Evolutionary conservation across 371 early-diverging fungal genomes (phyloP).

Genomic region (Parasitella parasitica): DNA sequence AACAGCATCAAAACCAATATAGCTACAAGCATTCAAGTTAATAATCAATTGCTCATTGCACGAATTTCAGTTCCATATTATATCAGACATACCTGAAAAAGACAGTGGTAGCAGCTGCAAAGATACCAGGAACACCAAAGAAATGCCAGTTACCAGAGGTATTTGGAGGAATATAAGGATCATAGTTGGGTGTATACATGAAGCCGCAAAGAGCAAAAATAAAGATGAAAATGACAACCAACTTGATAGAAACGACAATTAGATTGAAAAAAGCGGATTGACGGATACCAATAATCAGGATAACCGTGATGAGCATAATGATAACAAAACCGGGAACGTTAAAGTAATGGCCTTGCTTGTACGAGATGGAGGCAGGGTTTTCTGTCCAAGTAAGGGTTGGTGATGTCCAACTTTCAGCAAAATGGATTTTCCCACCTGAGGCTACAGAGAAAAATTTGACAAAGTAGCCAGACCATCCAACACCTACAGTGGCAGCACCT

Average conservation of each 20-base stretch:
- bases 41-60: too few relatives aligned
- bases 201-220: conserved; percentile 67
- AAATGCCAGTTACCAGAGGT: conserved; percentile 45
- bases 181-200: conserved; percentile 69
- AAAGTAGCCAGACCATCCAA: conserved; percentile 82
- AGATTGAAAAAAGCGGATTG: conserved; percentile 74
- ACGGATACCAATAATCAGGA: conserved; percentile 67
- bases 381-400: conserved; percentile 67
- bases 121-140: conserved; percentile 73
- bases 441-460: conserved; percentile 65
- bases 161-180: conserved; percentile 79
- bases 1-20: conserved; percentile 89
- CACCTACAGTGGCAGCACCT: conserved; percentile 71
- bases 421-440: conserved; percentile 38
- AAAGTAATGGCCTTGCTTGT: conserved; percentile 56
- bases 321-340: conserved; percentile 78
- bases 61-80: too few relatives aligned
- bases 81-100: conserved; percentile 58
- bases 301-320: conserved; percentile 53
- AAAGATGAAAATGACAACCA: conserved; percentile 76
- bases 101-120: conserved; percentile 76
- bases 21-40: conserved; percentile 53
- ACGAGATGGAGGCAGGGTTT: conserved; percentile 35
- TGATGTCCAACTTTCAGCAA: conserved; percentile 53
- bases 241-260: conserved; percentile 71